Evolutionary conservation across 75 land plant genomes (phyloP).

Genomic region (Pinus taeda): DNA sequence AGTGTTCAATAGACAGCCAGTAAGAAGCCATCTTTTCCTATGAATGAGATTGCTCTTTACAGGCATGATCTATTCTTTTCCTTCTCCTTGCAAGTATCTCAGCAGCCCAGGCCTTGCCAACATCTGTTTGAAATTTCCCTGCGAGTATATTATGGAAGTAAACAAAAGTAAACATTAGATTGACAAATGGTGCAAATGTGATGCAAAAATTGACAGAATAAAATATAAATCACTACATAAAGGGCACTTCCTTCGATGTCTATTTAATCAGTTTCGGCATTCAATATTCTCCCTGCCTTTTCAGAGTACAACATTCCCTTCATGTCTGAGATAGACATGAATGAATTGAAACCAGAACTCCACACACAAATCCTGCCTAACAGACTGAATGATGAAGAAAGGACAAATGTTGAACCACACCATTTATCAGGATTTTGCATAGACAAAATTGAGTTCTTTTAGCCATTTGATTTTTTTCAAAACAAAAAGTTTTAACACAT

Average conservation of each 20-base stretch:
- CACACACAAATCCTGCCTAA: too few relatives aligned
- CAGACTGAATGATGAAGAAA: too few relatives aligned
- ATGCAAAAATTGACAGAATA: background rate
- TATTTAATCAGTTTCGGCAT: background rate
- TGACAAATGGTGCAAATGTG: background rate
- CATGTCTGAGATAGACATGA: too few relatives aligned
- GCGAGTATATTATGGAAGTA: background rate
- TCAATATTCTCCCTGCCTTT: too few relatives aligned
- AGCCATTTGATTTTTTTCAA: too few relatives aligned
- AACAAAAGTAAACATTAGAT: background rate
- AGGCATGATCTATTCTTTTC: conserved; percentile 9
- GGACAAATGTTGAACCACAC: too few relatives aligned
- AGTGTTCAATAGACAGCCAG: background rate
- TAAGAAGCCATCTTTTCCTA: background rate
- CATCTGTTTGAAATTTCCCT: conserved; percentile 37
- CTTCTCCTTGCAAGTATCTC: conserved; percentile 30
- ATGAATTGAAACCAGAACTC: too few relatives aligned
- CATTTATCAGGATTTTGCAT: too few relatives aligned
- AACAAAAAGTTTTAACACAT: too few relatives aligned
- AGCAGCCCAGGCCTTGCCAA: conserved; percentile 42
- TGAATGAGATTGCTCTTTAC: background rate
- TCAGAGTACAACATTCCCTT: background rate
- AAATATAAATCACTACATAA: background rate
- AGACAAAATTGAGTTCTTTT: too few relatives aligned
- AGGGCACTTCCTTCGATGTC: background rate